These are phyloP conservation scores for Huiozyma sinensis DNA, from an alignment of 805 yeast genomes.

Conservation along the genomic window DNA sequence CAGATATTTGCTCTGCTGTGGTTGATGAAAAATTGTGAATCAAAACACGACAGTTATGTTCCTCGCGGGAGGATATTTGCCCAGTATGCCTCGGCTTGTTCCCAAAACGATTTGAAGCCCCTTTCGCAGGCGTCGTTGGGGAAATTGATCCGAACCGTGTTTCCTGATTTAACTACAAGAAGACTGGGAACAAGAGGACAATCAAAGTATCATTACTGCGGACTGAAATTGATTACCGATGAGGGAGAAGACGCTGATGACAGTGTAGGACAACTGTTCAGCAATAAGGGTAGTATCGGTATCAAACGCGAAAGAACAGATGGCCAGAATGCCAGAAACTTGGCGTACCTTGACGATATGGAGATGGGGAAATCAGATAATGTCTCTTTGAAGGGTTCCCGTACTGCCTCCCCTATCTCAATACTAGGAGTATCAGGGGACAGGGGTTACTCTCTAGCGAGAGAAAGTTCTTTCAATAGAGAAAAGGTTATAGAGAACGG, in stretches of 20 bases:
- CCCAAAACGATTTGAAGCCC: conserved; percentile 43
- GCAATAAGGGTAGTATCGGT: background rate
- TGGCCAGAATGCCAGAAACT: background rate
- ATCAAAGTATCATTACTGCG: conserved; percentile 80
- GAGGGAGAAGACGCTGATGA: background rate
- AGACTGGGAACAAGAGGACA: conserved; percentile 76
- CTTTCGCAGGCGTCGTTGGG: conserved; percentile 74
- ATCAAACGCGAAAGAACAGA: background rate
- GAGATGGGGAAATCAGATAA: background rate
- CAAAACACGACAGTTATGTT: conserved; percentile 40
- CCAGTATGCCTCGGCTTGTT: conserved; percentile 49
- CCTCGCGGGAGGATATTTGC: conserved; percentile 62
- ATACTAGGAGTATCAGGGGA: background rate
- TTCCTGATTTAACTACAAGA: conserved; percentile 60
- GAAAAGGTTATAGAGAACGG: background rate
- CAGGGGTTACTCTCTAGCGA: background rate
- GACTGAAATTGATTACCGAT: conserved; percentile 30
- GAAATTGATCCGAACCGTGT: conserved; percentile 52
- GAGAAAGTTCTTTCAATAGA: conserved; percentile 1
- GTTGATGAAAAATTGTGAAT: conserved; percentile 55
- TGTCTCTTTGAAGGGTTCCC: background rate
- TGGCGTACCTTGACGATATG: background rate
- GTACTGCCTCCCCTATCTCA: background rate
- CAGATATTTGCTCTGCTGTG: conserved; percentile 79
- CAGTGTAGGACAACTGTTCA: background rate